Conservation (phyloP, 768 basidiomycete genomes). For the Boletus vinaceobasis region DNA sequence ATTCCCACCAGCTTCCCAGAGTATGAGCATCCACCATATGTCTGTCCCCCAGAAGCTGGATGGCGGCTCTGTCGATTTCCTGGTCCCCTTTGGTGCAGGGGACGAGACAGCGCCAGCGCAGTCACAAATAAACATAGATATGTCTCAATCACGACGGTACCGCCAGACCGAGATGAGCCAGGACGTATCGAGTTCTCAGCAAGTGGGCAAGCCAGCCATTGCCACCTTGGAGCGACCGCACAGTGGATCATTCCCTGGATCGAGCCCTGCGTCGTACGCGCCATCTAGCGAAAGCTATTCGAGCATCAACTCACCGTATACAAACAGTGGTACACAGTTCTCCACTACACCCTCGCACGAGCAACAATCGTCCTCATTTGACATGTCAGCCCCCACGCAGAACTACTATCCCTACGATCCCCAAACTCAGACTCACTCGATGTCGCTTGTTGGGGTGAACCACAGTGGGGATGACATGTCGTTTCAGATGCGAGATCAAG, state of each 20-base stretch:
- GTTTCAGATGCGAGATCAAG: slow-evolving; percentile 17
- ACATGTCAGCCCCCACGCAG: slow-evolving; percentile 16
- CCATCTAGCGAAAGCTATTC: slow-evolving; percentile 25
- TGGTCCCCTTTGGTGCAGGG: slow-evolving; percentile 20
- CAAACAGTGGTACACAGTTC: slow-evolving; percentile 16
- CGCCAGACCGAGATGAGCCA: slow-evolving; percentile 10
- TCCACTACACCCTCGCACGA: slow-evolving; percentile 21
- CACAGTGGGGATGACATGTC: slow-evolving; percentile 14
- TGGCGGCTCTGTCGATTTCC: slow-evolving; percentile 18
- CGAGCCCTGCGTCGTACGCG: slow-evolving; percentile 26
- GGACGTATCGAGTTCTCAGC: slow-evolving; percentile 6
- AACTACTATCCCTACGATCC: slow-evolving; percentile 24
- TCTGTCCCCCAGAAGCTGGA: slow-evolving; percentile 16
- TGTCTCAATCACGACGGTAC: slow-evolving; percentile 16
- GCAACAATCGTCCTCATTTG: slow-evolving; percentile 18
- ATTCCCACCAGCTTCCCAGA: slow-evolving; percentile 8
- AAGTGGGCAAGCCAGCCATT: slow-evolving; percentile 4
- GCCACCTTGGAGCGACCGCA: slow-evolving; percentile 24
- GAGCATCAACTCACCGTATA: slow-evolving; percentile 25
- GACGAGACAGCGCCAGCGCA: slow-evolving; percentile 16
- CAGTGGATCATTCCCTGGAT: slow-evolving; percentile 12
- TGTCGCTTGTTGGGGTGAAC: slow-evolving; percentile 20
- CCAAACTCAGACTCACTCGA: slow-evolving; percentile 10
- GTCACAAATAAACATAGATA: slow-evolving; percentile 11
- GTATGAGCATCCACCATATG: background rate